Evolutionary conservation across 1,139 yeast species (phyloP), one percentile per base, ranked within the genome.

Genomic region (Pneumocystis murina): DNA sequence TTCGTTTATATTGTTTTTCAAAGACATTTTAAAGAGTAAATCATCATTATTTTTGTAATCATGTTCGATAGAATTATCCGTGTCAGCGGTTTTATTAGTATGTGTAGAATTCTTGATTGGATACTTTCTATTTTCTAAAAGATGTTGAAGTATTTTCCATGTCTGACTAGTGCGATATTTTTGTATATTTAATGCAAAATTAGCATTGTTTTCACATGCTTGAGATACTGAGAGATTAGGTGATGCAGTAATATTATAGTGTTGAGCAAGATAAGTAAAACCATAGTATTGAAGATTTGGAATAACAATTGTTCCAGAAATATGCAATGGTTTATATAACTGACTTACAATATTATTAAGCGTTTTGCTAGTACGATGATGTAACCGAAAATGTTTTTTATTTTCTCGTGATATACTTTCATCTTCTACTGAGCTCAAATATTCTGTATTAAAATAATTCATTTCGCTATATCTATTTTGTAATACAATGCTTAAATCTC

Each of bases 161-260:
- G 84, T 79, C 71, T 85, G 90, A 62, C 86, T 78, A 62, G 85
- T 86, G 64, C 88, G 74, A 65, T 76, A 77, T 64, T 79, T 74
- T 16, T 79, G 79, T 0, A 79, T 85, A 60, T 78, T 75, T 0
- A 79, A 80, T 0, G 91, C 88, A 2, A 82, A 77, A 41, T 77
- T 75, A 0, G 88, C 82, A 71, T 87, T 87, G 66, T 80, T 75
- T 58, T 78, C 75, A 69, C 90, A 85, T 0, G 81, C 83, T 54
- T 82, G 83, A 17, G 59, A 58, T 30, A 62, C 41, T 24, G 62
- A 75, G 69, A 80, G 79, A 0, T 80, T 83, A 61, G 80, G 82
- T 0, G 84, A 83, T 1, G 67, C 64, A 24, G 59, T 48, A 2
- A 57, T 55, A 54, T n/a, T 36, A 58, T 64, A 65, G 10, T 60